Evolutionary conservation across 2,329 filamentous ascomycete genomes (phyloP).

Genomic region (Fusarium chuoi): DNA sequence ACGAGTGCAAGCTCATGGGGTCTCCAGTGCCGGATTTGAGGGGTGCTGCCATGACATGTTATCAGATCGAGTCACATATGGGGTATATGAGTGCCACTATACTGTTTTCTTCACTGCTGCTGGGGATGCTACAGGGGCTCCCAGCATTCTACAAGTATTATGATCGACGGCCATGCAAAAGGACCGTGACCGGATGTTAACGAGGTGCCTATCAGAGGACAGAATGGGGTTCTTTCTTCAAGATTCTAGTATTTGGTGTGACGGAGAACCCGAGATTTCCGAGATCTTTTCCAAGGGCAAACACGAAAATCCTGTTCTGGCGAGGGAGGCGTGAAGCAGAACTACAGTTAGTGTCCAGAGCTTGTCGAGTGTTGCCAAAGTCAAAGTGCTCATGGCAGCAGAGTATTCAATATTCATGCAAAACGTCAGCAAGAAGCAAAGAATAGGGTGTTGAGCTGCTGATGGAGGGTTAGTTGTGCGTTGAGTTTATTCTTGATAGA

Average conservation of each 20-base stretch:
- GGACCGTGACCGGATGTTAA: slow-evolving; percentile 5
- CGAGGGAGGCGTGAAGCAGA: neutral
- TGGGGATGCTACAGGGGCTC: slow-evolving; percentile 12
- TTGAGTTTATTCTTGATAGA: slow-evolving; percentile 26
- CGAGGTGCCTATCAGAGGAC: neutral
- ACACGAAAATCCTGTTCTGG: slow-evolving; percentile 7
- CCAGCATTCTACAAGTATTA: slow-evolving; percentile 4
- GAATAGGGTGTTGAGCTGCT: slow-evolving; percentile 25
- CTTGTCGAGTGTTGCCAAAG: neutral
- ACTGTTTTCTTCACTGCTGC: neutral
- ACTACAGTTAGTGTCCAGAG: neutral
- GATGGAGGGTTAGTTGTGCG: slow-evolving; percentile 18
- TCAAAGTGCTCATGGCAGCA: neutral
- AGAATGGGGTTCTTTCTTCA: neutral
- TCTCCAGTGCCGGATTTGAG: slow-evolving; percentile 11
- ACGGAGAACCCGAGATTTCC: slow-evolving; percentile 13
- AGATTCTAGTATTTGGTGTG: neutral
- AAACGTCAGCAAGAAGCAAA: slow-evolving; percentile 6
- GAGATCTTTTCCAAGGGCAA: neutral
- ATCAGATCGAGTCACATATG: slow-evolving; percentile 26
- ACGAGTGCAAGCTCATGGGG: neutral
- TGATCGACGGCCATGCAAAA: slow-evolving; percentile 24
- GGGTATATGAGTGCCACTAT: slow-evolving; percentile 15
- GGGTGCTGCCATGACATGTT: slow-evolving; percentile 14
- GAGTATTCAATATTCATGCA: slow-evolving; percentile 19